Conservation (phyloP, 805 yeast species). For the Kluyveromyces lactis region DNA sequence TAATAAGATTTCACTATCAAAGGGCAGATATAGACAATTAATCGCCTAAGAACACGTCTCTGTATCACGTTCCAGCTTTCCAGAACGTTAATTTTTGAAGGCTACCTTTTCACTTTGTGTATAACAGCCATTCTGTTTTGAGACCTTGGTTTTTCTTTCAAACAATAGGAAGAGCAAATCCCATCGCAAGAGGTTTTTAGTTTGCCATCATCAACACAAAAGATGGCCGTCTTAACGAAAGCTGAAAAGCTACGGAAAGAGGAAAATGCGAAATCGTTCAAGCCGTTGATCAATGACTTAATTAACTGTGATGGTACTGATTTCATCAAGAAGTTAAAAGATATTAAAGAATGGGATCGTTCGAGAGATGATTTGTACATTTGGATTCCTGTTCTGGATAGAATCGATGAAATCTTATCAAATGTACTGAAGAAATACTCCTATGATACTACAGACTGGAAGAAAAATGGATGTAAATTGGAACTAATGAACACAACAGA, state of each 20-base stretch:
- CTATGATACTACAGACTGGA: conserved; percentile 28
- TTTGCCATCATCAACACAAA: not conserved
- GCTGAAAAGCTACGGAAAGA: conserved; percentile 26
- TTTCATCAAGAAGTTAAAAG: conserved; percentile 33
- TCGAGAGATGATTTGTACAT: conserved; percentile 63
- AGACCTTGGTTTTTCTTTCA: too few relatives aligned
- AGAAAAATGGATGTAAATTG: conserved; percentile 39
- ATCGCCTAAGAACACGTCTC: too few relatives aligned
- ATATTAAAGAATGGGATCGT: conserved; percentile 44
- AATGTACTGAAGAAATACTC: conserved; percentile 43
- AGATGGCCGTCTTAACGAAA: conserved; percentile 24
- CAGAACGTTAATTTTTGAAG: too few relatives aligned
- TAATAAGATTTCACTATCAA: too few relatives aligned
- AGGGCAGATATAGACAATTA: too few relatives aligned
- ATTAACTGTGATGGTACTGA: conserved; percentile 30
- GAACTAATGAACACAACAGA: conserved; percentile 39
- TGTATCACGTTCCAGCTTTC: too few relatives aligned
- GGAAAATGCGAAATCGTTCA: conserved; percentile 22
- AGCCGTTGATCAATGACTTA: conserved; percentile 33
- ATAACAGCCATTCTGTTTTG: too few relatives aligned
- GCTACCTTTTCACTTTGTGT: too few relatives aligned
- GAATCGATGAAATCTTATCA: conserved; percentile 63
- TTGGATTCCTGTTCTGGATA: conserved; percentile 71
- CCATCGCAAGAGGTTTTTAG: too few relatives aligned
- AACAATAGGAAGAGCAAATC: too few relatives aligned